These are phyloP conservation scores for Peronospora destructor DNA, from an alignment of 352 stramenopile genomes.

Conservation along the genomic window DNA sequence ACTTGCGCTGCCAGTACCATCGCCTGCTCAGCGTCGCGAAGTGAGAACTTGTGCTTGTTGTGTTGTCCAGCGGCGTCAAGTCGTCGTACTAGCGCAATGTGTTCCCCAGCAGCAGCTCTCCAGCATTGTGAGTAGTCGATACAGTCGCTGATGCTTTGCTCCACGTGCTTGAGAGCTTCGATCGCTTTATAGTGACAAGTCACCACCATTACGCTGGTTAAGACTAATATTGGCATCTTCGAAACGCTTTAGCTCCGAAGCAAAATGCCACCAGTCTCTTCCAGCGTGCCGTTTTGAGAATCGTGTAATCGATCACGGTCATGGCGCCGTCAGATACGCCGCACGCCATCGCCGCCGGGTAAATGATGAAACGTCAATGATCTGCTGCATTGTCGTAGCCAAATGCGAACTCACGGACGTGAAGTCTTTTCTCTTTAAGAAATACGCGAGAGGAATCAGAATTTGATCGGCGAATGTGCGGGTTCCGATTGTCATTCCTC, in stretches of 20 bases:
- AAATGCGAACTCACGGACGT: conserved; percentile 1
- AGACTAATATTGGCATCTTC: conserved; percentile 7
- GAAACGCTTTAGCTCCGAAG: not conserved
- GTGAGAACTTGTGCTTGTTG: conserved; percentile 4
- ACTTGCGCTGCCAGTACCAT: conserved; percentile 15
- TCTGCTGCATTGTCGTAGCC: not conserved
- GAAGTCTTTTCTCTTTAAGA: conserved; percentile 5
- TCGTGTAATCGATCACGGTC: conserved; percentile 4
- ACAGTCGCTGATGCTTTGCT: conserved; percentile 16
- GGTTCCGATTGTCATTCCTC: not conserved
- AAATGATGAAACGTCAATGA: not conserved
- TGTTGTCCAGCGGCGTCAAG: conserved; percentile 13
- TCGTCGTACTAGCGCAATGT: conserved; percentile 11
- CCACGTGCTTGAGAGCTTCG: conserved; percentile 14
- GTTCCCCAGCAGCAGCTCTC: conserved; percentile 12
- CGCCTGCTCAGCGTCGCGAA: conserved; percentile 11
- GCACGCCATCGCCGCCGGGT: conserved; percentile 5
- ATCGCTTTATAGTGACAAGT: conserved; percentile 15
- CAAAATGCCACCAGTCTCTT: conserved; percentile 12
- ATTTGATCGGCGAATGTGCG: not conserved
- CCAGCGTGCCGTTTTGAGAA: not conserved
- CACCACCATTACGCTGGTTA: conserved; percentile 15
- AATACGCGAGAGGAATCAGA: not conserved
- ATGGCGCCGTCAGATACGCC: conserved; percentile 15
- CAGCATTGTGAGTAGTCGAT: conserved; percentile 24